Evolutionary conservation across 768 basidiomycete genomes (phyloP).

Genomic region (Russula abietina): DNA sequence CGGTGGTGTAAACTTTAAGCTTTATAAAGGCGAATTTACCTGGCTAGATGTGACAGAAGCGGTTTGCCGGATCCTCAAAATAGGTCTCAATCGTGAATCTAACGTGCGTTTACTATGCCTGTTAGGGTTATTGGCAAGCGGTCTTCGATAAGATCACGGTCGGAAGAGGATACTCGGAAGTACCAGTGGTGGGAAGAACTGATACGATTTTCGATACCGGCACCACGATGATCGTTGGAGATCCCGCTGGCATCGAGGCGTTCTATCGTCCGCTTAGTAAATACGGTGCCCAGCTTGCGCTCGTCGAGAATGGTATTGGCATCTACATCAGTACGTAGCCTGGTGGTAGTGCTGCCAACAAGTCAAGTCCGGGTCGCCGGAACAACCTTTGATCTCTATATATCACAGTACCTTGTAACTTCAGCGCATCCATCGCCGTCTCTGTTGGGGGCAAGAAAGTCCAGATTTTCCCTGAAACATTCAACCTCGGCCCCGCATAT

Average conservation of each 20-base stretch:
- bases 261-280: conserved; percentile 8
- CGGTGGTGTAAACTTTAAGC: too few species aligned
- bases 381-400: neutral
- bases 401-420: conserved; percentile 1
- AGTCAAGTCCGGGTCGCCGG: too few species aligned
- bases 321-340: neutral
- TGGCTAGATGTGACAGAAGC: too few species aligned
- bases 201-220: conserved; percentile 21
- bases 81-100: neutral
- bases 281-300: neutral
- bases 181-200: too few species aligned
- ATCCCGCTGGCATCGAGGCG: neutral
- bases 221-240: conserved; percentile 25
- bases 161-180: too few species aligned
- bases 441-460: neutral
- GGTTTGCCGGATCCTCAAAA: too few species aligned
- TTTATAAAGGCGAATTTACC: too few species aligned
- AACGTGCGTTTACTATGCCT: too few species aligned
- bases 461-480: neutral
- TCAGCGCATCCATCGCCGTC: neutral
- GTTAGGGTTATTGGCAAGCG: conserved; percentile 25
- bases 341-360: neutral
- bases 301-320: neutral
- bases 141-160: conserved; percentile 7
- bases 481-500: neutral